Evolutionary conservation across 768 basidiomycete genomes (phyloP).

Genomic region (Boletellus ananas): DNA sequence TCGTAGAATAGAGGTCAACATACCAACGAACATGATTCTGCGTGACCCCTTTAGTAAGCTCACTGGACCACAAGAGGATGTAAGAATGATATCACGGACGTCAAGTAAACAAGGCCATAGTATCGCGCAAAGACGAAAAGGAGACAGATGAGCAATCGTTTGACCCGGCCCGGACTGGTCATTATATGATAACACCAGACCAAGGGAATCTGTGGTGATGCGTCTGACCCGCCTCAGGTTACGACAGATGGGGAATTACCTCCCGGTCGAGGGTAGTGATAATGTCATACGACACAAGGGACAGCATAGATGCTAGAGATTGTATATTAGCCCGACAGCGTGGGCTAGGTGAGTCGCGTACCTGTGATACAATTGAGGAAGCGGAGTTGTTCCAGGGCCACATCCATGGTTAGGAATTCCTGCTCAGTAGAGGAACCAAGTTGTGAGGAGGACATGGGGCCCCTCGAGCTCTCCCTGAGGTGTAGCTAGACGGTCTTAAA

Average conservation of each 20-base stretch:
- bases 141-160: constrained; percentile 8
- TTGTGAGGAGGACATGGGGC: constrained; percentile 12
- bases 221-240: not conserved
- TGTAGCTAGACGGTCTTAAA: not conserved
- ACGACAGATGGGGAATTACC: not conserved
- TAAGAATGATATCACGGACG: constrained; percentile 2
- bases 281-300: constrained; percentile 21
- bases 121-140: constrained; percentile 25
- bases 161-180: not conserved
- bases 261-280: constrained; percentile 17
- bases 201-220: constrained; percentile 8
- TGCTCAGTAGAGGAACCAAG: not conserved
- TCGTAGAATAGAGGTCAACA: not conserved
- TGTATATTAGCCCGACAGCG: not conserved
- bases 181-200: constrained; percentile 12
- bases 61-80: not conserved
- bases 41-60: not conserved
- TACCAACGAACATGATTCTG: constrained; percentile 17
- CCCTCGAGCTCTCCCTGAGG: not conserved
- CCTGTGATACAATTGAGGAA: constrained; percentile 16
- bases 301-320: constrained; percentile 4
- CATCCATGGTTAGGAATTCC: not conserved
- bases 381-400: constrained; percentile 11
- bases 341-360: not conserved
- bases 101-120: constrained; percentile 23